phyloP scores from a whole-genome alignment of 768 basidiomycete genomes.

The Auriculariales sp. region DNA sequence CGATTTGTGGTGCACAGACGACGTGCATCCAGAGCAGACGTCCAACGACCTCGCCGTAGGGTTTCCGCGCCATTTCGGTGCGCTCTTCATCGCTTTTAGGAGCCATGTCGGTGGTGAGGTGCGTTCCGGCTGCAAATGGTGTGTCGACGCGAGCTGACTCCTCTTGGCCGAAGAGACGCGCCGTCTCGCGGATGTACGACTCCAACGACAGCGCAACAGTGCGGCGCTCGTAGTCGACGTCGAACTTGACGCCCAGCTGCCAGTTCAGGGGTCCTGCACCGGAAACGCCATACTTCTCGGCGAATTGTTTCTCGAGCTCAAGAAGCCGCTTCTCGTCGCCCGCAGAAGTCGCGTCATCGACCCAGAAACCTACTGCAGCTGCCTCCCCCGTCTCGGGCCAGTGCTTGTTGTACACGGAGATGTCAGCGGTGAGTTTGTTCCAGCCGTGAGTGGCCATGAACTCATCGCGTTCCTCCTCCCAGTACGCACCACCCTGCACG shows the following conservation, averaged over 20 bases:
- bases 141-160: background rate
- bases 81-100: background rate
- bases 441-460: slow-evolving; percentile 1
- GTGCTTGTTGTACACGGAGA: background rate
- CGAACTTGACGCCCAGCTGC: slow-evolving; percentile 1
- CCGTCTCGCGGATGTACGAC: background rate
- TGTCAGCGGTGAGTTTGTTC: background rate
- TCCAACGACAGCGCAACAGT: background rate
- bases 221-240: background rate
- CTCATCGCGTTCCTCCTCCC: slow-evolving; percentile 21
- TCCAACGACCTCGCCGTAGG: slow-evolving; percentile 2
- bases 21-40: slow-evolving; percentile 7
- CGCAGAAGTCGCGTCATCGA: background rate
- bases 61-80: background rate
- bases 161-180: background rate
- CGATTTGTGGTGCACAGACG: slow-evolving; percentile 11
- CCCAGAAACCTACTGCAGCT: background rate
- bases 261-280: background rate
- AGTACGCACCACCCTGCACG: slow-evolving; percentile 20
- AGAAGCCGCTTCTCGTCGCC: background rate
- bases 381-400: background rate
- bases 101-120: background rate
- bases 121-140: background rate
- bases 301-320: background rate
- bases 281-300: background rate